Evolutionary conservation across 2,329 filamentous ascomycete species (phyloP).

Genomic region (Cladosporium cucumerinum): DNA sequence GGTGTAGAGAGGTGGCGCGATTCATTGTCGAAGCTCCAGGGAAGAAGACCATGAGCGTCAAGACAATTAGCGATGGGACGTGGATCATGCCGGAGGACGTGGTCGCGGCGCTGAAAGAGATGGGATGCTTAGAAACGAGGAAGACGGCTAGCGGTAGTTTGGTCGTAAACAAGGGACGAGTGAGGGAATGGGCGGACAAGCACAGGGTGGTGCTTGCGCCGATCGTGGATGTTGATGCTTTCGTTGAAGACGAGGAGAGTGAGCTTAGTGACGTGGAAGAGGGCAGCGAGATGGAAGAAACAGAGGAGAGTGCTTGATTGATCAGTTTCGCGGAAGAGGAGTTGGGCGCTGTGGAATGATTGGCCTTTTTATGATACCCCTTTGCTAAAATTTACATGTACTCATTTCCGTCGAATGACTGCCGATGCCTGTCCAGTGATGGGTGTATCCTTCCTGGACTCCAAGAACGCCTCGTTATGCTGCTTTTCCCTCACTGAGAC

Average conservation of each 20-base stretch:
- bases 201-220: constrained; percentile 62
- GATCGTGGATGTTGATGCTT: constrained; percentile 71
- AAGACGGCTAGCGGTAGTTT: constrained; percentile 51
- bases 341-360: neutral
- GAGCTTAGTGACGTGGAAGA: constrained; percentile 35
- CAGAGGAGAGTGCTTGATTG: constrained; percentile 2
- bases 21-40: constrained; percentile 49
- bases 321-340: neutral
- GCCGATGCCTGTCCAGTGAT: neutral
- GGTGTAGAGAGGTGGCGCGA: constrained; percentile 79
- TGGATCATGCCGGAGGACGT: constrained; percentile 87
- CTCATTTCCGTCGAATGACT: neutral
- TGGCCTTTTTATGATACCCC: constrained; percentile 13
- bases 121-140: constrained; percentile 64
- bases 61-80: constrained; percentile 70
- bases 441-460: neutral
- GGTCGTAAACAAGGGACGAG: constrained; percentile 54
- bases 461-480: neutral
- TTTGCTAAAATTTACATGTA: neutral
- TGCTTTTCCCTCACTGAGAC: neutral
- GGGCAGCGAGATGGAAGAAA: constrained; percentile 16
- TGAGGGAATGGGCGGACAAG: constrained; percentile 64
- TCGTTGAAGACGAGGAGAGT: constrained; percentile 62
- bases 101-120: constrained; percentile 70
- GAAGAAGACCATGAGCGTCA: constrained; percentile 59